Evolutionary conservation across 257 asterid genomes (phyloP), one percentile per base, ranked within the genome.

Genomic region (Solanum pimpinellifolium): DNA sequence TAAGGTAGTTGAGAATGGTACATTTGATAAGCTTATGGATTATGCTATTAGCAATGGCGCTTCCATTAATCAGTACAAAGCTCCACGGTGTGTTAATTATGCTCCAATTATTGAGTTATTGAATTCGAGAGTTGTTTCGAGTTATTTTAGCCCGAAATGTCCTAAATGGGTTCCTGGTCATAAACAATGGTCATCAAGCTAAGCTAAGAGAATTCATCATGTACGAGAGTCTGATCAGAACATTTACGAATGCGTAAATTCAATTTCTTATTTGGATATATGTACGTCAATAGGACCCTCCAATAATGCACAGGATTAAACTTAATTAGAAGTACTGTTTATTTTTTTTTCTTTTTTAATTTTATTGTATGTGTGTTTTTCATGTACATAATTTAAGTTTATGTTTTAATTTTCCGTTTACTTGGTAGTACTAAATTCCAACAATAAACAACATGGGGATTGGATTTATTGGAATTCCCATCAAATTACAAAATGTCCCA

Each of bases 1-100:
- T 1, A 77, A 90, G 90, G 86, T 91, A 29, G 93, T 91, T 29
- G 87, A 72, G 66, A 90, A 78, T 15, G 93, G 92, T 3, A 88
- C 93, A 9, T 91, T 91, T 56, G 93, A 91, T 74, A 91, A 91
- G 92, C 72, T 91, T 5, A 91, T 91, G 93, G 93, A 91, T 39
- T 90, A 90, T 20, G 93, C 93, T 3, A 88, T 91, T 59, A 72
- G 90, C 46, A 76, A 84, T 62, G 87, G 92, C 10, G 93, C 92
- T 52, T 91, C 93, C 25, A 91, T 91, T 25, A 91, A 90, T 80
- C 93, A 90, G 80, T 91, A 91, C 83, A 91, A 91, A 80, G 89
- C 93, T 4, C 92, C 93, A n/a, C 87, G 93, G 52, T 91, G 93
- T 66, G 93, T 91, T 14, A 91, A 88, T 37, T 87, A 65, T 89